Evolutionary conservation across 2,329 filamentous ascomycete genomes (phyloP), one percentile per base, ranked within the genome.

Genomic region (Trichoderma brevicompactum): DNA sequence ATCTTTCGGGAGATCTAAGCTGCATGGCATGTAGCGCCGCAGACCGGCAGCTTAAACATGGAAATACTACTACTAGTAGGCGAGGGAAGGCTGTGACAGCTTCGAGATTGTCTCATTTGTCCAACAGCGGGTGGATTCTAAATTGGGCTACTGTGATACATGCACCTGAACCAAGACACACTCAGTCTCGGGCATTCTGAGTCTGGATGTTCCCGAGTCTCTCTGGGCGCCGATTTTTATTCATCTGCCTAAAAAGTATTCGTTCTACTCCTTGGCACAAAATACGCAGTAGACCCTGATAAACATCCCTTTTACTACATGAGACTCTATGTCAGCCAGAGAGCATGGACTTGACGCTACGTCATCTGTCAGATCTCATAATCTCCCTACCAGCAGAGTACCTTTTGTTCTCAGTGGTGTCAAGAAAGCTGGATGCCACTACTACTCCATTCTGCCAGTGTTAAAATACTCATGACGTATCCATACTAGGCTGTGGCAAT

Each of bases 1-100:
- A 49, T 60, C 64, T 49, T 17, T 41, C 48, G 46, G 55, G 41
- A 49, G 52, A 55, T 55, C 56, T 49, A 52, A 48, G 56, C 54
- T 65, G 63, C 63, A 65, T 60, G 54, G 19, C 48, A 49, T 40
- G 32, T 52, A 46, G 32, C 43, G 48, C 60, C 54, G 60, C 49
- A 63, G n/a, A n/a, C n/a, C n/a, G n/a, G n/a, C n/a, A n/a, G n/a
- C n/a, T n/a, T n/a, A n/a, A n/a, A n/a, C n/a, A n/a, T n/a, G 53
- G 56, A 46, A 36, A 32, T 13, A 44, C 12, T 54, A 36, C 17
- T 13, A 44, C 12, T 40, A 13, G n/a, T 59, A 44, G 49, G 40
- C 60, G 40, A 63, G 60, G 28, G 28, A 38, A 63, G 38, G 40
- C 48, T 53, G n/a, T 17, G 40, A 15, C 15, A 36, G 9, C 48